Base-by-base conservation (phyloP, 1,284 basidiomycete genomes). In the Moesziomyces parantarcticus region DNA sequence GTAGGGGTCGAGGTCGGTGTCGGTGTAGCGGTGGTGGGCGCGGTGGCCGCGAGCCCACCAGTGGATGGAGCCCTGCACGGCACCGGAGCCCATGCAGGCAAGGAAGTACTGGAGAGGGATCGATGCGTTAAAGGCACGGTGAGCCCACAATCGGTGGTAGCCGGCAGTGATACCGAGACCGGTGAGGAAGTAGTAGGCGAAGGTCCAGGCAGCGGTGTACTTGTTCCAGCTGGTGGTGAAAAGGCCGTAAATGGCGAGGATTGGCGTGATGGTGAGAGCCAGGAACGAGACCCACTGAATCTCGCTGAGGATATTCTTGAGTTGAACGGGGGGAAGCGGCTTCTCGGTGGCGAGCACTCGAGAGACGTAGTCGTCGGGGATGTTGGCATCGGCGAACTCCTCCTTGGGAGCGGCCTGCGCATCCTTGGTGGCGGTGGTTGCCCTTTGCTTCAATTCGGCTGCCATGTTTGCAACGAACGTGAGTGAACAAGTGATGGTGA, bases 31-130 rank as follows among this genome's bases (percentile, higher is more conserved):
- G 74, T 83, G 81, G 70, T 83, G 81, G n/a, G 81, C 81, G 41
- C 81, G 80, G 67, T 83, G 81, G 23, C 81, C 81, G 41, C 81
- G 81, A 14, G 81, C 65, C 81, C 81, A 83, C 81, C 81, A 83
- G 65, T 80, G 77, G 45, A 81, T 81, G 32, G 80, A 82, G 52
- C 81, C 81, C 58, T 83, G 64, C 4, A 83, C 79, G 34, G 81
- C 76, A 36, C 78, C 77, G 32, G 80, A 80, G 29, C 81, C 81
- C 76, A 79, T 79, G 60, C 81, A 77, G 39, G 80, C 78, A 32
- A 83, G 76, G 49, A 66, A 66, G 57, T 79, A 79, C 54, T 82
- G 74, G 36, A 83, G 71, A 11, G 79, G 75, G 11, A 39, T 21
- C 8, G 76, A 70, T 16, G 81, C 81, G 23, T 66, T 79, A 66